Conservation (phyloP, 2,329 filamentous ascomycete genomes). For the Xylaria sp. region DNA sequence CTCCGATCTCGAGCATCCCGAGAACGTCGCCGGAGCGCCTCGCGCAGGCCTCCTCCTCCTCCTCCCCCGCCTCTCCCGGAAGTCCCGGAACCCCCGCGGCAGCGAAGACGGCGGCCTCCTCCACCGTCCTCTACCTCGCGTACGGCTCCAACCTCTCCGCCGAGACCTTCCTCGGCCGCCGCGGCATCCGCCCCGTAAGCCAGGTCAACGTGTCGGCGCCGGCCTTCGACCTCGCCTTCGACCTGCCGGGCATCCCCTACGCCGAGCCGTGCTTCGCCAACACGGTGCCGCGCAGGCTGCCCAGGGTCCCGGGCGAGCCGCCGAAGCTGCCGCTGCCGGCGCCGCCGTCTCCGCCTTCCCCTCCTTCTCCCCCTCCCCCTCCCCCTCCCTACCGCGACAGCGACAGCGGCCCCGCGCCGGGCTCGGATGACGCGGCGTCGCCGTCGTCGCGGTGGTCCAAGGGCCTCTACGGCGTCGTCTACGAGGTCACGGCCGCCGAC, state of each 20-base stretch:
- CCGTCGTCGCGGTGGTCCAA: slow-evolving; percentile 64
- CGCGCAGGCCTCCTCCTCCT: slow-evolving; percentile 35
- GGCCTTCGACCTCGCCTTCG: slow-evolving; percentile 76
- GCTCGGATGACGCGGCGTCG: neutral
- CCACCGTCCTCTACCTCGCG: slow-evolving; percentile 76
- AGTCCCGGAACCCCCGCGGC: too few species aligned
- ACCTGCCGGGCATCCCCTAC: slow-evolving; percentile 85
- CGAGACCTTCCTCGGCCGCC: slow-evolving; percentile 75
- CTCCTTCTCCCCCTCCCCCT: slow-evolving; percentile 26
- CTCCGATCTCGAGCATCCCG: slow-evolving; percentile 39
- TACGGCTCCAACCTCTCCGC: slow-evolving; percentile 90
- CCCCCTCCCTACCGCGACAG: neutral
- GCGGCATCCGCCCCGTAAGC: slow-evolving; percentile 80
- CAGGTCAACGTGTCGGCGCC: slow-evolving; percentile 83
- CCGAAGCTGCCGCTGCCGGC: slow-evolving; percentile 34
- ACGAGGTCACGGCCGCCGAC: slow-evolving; percentile 84
- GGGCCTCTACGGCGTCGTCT: slow-evolving; percentile 88
- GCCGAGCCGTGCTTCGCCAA: slow-evolving; percentile 92
- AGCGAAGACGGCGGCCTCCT: too few species aligned
- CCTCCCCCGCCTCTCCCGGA: slow-evolving; percentile 21
- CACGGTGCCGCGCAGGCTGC: slow-evolving; percentile 62
- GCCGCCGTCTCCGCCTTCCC: slow-evolving; percentile 35
- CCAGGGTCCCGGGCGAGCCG: slow-evolving; percentile 38
- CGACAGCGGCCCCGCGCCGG: neutral
- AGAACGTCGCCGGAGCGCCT: slow-evolving; percentile 44